Percentiles rank a stretch among this genome's conserved stretches.
phyloP scores from a whole-genome alignment of 164 flowering plant species.

The Akebia trifoliata region DNA sequence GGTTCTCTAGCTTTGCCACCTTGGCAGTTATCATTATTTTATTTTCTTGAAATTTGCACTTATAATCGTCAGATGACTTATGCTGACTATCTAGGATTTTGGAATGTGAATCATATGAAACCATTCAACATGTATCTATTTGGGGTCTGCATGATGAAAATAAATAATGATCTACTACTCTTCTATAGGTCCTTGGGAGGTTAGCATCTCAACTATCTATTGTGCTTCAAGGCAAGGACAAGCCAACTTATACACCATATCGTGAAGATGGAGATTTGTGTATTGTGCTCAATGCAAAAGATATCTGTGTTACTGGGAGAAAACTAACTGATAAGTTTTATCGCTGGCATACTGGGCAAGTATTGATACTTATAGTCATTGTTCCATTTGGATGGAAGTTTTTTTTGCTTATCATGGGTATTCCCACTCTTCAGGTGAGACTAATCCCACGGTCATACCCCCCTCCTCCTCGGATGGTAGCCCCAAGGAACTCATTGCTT shows the following conservation, averaged over 20 bases:
- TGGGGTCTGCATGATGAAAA: too few relatives aligned
- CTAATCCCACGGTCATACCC: too few relatives aligned
- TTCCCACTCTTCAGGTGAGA: too few relatives aligned
- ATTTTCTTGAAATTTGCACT: too few relatives aligned
- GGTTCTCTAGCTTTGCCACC: too few relatives aligned
- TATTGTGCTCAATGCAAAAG: constrained; percentile 88
- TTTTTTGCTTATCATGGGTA: too few relatives aligned
- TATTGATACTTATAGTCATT: constrained; percentile 11
- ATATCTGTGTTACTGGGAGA: constrained; percentile 75
- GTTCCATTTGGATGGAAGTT: background rate
- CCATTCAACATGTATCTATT: too few relatives aligned
- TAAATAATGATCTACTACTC: background rate
- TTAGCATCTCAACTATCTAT: constrained; percentile 86
- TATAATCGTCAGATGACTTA: too few relatives aligned
- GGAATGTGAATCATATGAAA: too few relatives aligned
- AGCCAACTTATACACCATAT: constrained; percentile 83
- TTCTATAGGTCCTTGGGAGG: constrained; percentile 71
- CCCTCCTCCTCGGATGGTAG: too few relatives aligned
- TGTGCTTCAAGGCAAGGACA: constrained; percentile 88
- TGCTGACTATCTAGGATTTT: too few relatives aligned
- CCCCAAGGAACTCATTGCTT: too few relatives aligned
- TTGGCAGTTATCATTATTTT: background rate
- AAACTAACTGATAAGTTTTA: constrained; percentile 78
- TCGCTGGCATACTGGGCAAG: constrained; percentile 95
- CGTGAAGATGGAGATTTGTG: constrained; percentile 98